A percentile compares a stretch with the other conserved stretches of the same genome.
Evolutionary conservation across 176 grass and related monocot species (phyloP).

Genomic region (Zizania latifolia): DNA sequence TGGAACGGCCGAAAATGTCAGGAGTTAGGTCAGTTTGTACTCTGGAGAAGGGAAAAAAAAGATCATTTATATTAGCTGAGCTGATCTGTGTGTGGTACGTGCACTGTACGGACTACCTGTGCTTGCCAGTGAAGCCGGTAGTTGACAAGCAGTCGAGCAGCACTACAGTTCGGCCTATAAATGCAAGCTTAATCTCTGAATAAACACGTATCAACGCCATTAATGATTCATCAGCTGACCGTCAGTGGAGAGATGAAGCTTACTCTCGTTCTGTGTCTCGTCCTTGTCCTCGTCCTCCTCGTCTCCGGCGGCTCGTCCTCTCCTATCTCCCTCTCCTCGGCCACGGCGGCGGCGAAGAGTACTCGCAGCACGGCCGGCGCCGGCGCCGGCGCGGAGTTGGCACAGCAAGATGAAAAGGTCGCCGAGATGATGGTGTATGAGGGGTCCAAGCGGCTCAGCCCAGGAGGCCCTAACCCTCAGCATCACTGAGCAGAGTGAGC

Average conservation of each 20-base stretch:
- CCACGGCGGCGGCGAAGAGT: neutral
- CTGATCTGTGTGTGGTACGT: no score
- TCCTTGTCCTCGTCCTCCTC: neutral
- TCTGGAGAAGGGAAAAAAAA: no score
- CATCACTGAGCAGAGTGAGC: constrained; percentile 48
- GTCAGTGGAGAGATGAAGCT: constrained; percentile 1
- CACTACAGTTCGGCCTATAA: neutral
- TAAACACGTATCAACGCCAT: neutral
- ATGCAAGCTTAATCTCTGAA: neutral
- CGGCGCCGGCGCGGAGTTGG: neutral
- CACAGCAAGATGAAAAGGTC: neutral
- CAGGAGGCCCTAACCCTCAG: constrained; percentile 71
- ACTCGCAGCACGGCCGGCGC: no score
- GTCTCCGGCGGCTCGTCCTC: neutral
- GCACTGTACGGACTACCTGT: no score
- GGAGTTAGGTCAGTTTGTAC: no score
- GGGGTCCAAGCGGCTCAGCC: constrained; percentile 53
- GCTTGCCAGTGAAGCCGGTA: neutral
- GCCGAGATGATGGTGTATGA: neutral
- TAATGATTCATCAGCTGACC: neutral
- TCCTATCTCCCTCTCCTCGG: neutral
- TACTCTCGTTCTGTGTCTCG: constrained; percentile 4
- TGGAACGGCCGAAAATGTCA: neutral
- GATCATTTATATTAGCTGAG: no score
- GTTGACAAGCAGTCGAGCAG: neutral